Percentiles rank a stretch among this genome's conserved stretches.
Conservation (phyloP, 2,329 filamentous ascomycete species). For the Calonectria hawksworthii region DNA sequence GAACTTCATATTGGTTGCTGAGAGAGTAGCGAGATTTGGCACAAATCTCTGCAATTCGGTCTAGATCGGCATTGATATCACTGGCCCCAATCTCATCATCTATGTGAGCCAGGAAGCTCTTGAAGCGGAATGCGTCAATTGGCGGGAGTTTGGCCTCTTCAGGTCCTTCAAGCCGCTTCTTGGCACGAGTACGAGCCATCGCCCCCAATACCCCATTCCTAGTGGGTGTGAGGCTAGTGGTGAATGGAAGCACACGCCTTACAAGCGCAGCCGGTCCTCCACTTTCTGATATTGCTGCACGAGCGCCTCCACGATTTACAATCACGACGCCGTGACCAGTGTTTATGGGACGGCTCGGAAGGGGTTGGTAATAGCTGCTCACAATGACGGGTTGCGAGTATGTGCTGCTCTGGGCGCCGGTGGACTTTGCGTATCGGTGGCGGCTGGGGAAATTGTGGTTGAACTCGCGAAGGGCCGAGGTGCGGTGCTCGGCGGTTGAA, state of each 20-base stretch:
- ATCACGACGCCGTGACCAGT: constrained; percentile 48
- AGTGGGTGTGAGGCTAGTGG: constrained; percentile 47
- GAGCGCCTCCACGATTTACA: constrained; percentile 46
- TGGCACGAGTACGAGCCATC: constrained; percentile 60
- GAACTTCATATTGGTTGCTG: constrained; percentile 77
- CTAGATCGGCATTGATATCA: constrained; percentile 70
- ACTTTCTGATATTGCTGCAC: constrained; percentile 44
- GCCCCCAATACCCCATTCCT: constrained; percentile 57
- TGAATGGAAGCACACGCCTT: constrained; percentile 51
- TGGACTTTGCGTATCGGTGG: constrained; percentile 69
- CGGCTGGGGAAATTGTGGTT: constrained; percentile 70
- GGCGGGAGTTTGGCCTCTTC: constrained; percentile 67
- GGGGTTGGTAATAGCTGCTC: constrained; percentile 70
- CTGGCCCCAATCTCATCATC: constrained; percentile 58
- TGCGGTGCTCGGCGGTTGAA: constrained; percentile 68
- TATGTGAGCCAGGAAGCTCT: constrained; percentile 72
- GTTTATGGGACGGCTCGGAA: constrained; percentile 49
- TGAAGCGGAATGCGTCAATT: constrained; percentile 75
- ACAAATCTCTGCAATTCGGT: constrained; percentile 77
- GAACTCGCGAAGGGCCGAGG: constrained; percentile 71
- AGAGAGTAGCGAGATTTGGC: constrained; percentile 74
- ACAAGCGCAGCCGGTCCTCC: constrained; percentile 48
- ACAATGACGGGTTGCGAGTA: constrained; percentile 77
- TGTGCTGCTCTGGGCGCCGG: constrained; percentile 68
- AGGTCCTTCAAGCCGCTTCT: constrained; percentile 49